Percentiles rank a stretch among this genome's conserved stretches.
These are phyloP conservation scores for Trichophyton mentagrophytes DNA, from an alignment of 2,329 filamentous ascomycete genomes.

Conservation along the genomic window DNA sequence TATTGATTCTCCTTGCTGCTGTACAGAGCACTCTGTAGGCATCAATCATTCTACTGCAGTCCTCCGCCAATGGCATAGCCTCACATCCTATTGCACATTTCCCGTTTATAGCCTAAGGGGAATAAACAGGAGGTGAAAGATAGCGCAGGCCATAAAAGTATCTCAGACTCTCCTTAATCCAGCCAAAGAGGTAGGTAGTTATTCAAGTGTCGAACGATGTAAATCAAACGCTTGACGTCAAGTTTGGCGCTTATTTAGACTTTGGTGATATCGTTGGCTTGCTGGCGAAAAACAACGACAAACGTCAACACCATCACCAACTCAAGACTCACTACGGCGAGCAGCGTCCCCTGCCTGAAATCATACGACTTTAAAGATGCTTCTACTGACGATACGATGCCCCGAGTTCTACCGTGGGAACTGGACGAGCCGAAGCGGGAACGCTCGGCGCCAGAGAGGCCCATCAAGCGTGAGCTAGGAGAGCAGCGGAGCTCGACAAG, in stretches of 20 bases:
- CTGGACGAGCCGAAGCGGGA: constrained; percentile 15
- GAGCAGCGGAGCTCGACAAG: not conserved
- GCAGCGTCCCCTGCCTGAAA: not conserved
- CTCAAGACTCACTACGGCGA: not conserved
- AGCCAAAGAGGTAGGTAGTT: no score
- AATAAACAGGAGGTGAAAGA: no score
- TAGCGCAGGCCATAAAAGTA: no score
- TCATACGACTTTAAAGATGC: constrained; percentile 6
- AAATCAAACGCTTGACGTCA: not conserved
- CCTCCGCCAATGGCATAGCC: no score
- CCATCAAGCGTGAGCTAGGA: constrained; percentile 14
- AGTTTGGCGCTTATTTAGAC: not conserved
- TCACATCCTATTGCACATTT: no score
- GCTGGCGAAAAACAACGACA: not conserved
- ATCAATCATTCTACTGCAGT: no score
- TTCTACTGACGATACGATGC: constrained; percentile 24
- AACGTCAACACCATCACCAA: not conserved
- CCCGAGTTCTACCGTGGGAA: constrained; percentile 36
- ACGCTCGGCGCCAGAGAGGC: constrained; percentile 13
- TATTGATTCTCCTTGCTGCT: no score
- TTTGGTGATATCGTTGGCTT: not conserved
- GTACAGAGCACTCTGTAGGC: no score
- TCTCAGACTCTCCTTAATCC: no score
- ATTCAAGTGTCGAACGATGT: no score
- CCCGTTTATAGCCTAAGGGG: no score